Conservation (phyloP, 345 rosid genomes). For the Dovyalis caffra region DNA sequence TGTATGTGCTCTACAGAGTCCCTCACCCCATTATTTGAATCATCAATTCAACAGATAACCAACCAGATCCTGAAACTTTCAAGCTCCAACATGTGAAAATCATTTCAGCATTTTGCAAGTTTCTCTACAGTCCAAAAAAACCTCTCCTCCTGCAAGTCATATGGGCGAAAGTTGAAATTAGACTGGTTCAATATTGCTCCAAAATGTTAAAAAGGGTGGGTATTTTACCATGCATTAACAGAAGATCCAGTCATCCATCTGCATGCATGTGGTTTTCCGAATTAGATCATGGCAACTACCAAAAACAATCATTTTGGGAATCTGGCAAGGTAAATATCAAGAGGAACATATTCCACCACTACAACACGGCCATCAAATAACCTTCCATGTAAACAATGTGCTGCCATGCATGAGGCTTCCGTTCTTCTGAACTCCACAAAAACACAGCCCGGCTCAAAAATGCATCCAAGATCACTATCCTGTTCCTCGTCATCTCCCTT, state of each 20-base stretch:
- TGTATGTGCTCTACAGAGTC: too few species aligned
- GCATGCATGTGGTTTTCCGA: background rate
- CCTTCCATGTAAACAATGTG: slow-evolving; percentile 72
- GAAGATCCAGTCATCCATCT: background rate
- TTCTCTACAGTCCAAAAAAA: background rate
- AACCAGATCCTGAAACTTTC: background rate
- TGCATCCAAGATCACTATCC: slow-evolving; percentile 19
- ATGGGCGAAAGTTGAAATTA: background rate
- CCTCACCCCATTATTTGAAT: too few species aligned
- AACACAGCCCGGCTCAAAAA: slow-evolving; percentile 65
- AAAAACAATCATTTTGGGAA: slow-evolving; percentile 41
- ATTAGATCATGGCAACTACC: background rate
- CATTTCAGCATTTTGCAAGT: background rate
- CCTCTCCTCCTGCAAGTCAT: background rate
- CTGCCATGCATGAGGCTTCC: slow-evolving; percentile 69
- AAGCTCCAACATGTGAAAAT: background rate
- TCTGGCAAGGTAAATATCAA: slow-evolving; percentile 46
- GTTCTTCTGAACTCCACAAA: slow-evolving; percentile 75
- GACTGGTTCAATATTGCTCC: background rate
- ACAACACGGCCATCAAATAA: slow-evolving; percentile 52
- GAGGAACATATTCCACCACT: slow-evolving; percentile 58
- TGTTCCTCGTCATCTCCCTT: slow-evolving; percentile 34
- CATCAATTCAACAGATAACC: background rate
- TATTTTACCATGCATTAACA: background rate
- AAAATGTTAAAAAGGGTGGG: background rate